Conservation (phyloP, 2,329 filamentous ascomycete species). For the Nemania bipapillata region DNA sequence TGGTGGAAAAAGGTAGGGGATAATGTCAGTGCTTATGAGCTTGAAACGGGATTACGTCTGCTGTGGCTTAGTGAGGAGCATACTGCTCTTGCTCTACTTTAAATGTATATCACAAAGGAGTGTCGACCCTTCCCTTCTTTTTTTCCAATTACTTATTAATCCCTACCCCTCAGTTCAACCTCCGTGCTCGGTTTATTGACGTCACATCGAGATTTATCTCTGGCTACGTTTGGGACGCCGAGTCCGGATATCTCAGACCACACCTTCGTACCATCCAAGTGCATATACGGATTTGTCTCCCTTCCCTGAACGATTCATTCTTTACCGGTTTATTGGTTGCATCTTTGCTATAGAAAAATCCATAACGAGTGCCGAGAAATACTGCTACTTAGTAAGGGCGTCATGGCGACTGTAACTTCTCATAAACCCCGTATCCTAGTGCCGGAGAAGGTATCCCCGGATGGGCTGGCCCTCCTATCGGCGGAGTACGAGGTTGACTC, state of each 20-base stretch:
- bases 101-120: neutral
- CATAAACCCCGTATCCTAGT: conserved; percentile 68
- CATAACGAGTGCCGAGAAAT: too few relatives aligned
- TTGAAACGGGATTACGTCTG: conserved; percentile 4
- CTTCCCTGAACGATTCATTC: neutral
- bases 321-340: neutral
- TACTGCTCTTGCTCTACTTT: neutral
- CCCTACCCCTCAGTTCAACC: neutral
- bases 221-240: neutral
- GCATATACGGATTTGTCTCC: neutral
- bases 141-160: neutral
- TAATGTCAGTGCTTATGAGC: conserved; percentile 8
- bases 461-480: conserved; percentile 76
- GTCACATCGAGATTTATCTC: neutral
- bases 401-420: conserved; percentile 17
- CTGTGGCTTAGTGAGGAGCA: neutral
- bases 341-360: neutral
- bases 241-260: neutral
- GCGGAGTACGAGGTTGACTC: conserved; percentile 76
- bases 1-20: neutral
- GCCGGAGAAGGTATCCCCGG: conserved; percentile 82
- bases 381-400: neutral
- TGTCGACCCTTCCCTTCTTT: neutral
- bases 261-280: neutral
- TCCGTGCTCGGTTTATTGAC: neutral